phyloP scores from a whole-genome alignment of 805 yeast genomes.

The Candida stauntonica region DNA sequence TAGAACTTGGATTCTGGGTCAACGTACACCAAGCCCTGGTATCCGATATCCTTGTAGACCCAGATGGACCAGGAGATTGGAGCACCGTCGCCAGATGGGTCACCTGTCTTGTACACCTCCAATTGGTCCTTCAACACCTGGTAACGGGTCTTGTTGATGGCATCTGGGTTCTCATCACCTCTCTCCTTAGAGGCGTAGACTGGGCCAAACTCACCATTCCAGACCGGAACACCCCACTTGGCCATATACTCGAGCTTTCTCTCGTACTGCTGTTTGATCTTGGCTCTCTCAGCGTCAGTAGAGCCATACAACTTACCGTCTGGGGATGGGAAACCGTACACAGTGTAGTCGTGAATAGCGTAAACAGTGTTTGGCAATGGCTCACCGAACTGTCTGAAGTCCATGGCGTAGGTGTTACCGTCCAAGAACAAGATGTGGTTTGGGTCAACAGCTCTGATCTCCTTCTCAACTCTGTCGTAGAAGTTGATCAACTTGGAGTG shows the following conservation, averaged over 20 bases:
- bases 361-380: constrained; percentile 43
- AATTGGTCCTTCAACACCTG: constrained; percentile 43
- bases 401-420: constrained; percentile 49
- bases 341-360: constrained; percentile 45
- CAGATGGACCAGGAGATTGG: constrained; percentile 50
- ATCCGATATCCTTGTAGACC: constrained; percentile 51
- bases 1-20: constrained; percentile 42
- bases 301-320: constrained; percentile 34
- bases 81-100: constrained; percentile 43
- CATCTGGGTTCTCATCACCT: constrained; percentile 38
- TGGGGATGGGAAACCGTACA: constrained; percentile 40
- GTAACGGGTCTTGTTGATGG: constrained; percentile 38
- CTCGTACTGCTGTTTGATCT: constrained; percentile 36
- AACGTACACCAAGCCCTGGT: constrained; percentile 45
- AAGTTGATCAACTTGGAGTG: constrained; percentile 38
- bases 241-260: constrained; percentile 42
- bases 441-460: constrained; percentile 40
- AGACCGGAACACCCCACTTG: constrained; percentile 40
- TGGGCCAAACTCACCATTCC: constrained; percentile 55
- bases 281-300: constrained; percentile 32
- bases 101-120: constrained; percentile 40
- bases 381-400: constrained; percentile 43
- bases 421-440: constrained; percentile 46
- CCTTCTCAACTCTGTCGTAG: constrained; percentile 36
- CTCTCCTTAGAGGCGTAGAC: constrained; percentile 42